Evolutionary conservation across 164 flowering plant species (phyloP), one percentile per base, ranked within the genome.

Genomic region (Hamamelis virginiana): DNA sequence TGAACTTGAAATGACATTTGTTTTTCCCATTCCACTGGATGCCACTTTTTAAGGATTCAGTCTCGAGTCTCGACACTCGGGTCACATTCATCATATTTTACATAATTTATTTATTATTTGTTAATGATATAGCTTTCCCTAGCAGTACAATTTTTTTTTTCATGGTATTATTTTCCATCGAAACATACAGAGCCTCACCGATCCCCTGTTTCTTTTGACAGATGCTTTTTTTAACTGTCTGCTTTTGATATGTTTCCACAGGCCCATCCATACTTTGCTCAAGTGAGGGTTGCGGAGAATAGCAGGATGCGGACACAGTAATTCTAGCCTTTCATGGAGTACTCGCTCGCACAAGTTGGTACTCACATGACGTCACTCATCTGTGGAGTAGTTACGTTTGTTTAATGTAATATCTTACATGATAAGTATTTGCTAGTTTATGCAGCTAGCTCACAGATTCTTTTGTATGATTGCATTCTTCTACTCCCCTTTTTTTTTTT

Each of bases 211-310:
- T 33, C 41, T 33, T 33, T 33, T 33, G 41, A 33, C 6, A 33
- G 41, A 2, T 33, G 41, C 41, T 2, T 2, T 33, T 33, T 33
- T 33, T 33, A 6, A 33, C 41, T 33, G 41, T 33, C 41, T 33
- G 41, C 11, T 25, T 8, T 61, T 41, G 43, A 38, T 45, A 19
- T 14, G 44, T 64, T 27, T 51, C 27, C 19, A 9, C 83, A 86
- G 90, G 85, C 81, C 8, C 90, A 86, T 77, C 85, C 86, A 5
- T 84, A 84, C 61, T 84, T 86, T 76, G 72, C 69, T 66, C 87
- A 84, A 76, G 88, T 86, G 70, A 84, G 83, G 64, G 77, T 76
- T 65, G 88, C 90, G 1, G 88, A 86, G 77, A 84, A 76, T 69
- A 83, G 84, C 84, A 75, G 88, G 77, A 81, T 77, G 78, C 78